These are phyloP conservation scores for Parastagonospora nodorum DNA, from an alignment of 2,329 filamentous ascomycete species.

Conservation along the genomic window DNA sequence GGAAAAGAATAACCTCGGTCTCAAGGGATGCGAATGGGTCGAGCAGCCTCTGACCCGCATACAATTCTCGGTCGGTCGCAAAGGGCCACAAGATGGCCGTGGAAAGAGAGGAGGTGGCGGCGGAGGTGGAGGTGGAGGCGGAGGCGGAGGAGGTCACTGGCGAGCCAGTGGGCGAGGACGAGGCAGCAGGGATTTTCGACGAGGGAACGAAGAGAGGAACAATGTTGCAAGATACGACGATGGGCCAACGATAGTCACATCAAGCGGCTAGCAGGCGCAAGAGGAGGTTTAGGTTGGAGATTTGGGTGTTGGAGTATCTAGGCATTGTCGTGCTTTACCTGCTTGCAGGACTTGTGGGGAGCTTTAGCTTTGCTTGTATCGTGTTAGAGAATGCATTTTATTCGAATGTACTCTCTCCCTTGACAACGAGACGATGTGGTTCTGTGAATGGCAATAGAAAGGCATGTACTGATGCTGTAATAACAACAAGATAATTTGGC, in stretches of 20 bases:
- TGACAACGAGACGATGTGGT: no score
- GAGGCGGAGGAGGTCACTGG: slow-evolving; percentile 18
- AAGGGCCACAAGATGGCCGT: slow-evolving; percentile 13
- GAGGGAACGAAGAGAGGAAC: slow-evolving; percentile 12
- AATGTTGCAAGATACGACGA: slow-evolving; percentile 5
- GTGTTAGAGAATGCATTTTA: no score
- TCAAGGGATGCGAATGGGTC: slow-evolving; percentile 67
- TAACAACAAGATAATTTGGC: no score
- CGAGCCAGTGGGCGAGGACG: slow-evolving; percentile 17
- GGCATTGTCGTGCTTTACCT: no score
- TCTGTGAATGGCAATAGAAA: no score
- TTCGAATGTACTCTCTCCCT: no score
- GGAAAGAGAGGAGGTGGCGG: slow-evolving; percentile 15
- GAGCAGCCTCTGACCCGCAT: slow-evolving; percentile 59
- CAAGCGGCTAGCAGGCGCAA: not conserved
- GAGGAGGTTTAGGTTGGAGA: not conserved
- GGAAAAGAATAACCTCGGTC: slow-evolving; percentile 61
- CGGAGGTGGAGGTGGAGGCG: slow-evolving; percentile 13
- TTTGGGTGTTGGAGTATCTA: no score
- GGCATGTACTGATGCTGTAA: no score
- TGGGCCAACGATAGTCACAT: slow-evolving; percentile 19
- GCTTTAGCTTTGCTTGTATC: no score
- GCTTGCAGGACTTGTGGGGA: no score
- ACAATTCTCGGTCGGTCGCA: slow-evolving; percentile 44
- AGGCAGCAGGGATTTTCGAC: slow-evolving; percentile 12